Evolutionary conservation across 108 stramenopile genomes (phyloP), one percentile per base, ranked within the genome.

Genomic region (Fistulifera pelliculosa): DNA sequence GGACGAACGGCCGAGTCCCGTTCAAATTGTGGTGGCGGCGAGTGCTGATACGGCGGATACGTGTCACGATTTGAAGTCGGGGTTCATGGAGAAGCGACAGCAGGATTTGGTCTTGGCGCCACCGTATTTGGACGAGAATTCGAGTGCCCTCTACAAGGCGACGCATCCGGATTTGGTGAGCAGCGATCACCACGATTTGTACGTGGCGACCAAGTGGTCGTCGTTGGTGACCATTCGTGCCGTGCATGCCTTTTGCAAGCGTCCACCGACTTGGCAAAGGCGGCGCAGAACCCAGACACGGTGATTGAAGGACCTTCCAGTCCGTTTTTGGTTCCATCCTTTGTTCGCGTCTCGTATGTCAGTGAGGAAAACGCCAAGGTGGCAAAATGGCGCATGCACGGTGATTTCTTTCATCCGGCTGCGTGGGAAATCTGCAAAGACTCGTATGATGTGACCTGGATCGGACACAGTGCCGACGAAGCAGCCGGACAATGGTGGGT

Each of bases 351-450:
- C 5, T 86, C 89, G 1, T 90, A 90, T 44, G 82, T 90, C 28
- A 82, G 80, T 56, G 89, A 90, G 56, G 89, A 90, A 55, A 90
- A 90, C 58, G 71, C 78, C 54, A 90, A 90, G 68, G 83, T 85
- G 18, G 79, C 79, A 50, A 78, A 85, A 54, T 85, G 76, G 79
- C 44, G 78, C n/a, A 76, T 78, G 77, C 78, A 76, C 51, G 74
- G 78, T 38, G 89, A 90, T 54, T 90, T 90, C 59, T 90, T 90
- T 69, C 89, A 90, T 48, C 89, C 89, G 19, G 84, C 89, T 15
- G 75, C 89, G 14, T 90, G 89, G 89, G 89, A 90, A 57, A 73
- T 90, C 44, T 90, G 89, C 67, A 84, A 82, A 25, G 89, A 90
- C 60, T 90, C 89, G 5, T 90, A 74, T 58, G 85, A 86, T 45